phyloP scores from a whole-genome alignment of 192 early-diverging fungal genomes.

The Backusella mclennaniae region DNA sequence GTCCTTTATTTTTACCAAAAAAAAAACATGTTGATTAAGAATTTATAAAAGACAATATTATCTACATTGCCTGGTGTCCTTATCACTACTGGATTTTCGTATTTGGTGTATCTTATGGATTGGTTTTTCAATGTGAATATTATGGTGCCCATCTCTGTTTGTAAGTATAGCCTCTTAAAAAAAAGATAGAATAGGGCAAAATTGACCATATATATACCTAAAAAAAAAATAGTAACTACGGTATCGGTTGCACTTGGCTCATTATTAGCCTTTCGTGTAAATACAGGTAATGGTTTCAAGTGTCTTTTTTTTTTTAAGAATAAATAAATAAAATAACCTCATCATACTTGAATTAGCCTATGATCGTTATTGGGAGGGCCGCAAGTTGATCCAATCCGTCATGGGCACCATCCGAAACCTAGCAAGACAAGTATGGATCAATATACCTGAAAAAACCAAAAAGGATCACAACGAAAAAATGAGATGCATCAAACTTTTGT shows the following conservation, averaged over 20 bases:
- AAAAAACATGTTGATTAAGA: no score
- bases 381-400: conserved; percentile 60
- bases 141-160: conserved; percentile 19
- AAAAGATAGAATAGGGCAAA: neutral
- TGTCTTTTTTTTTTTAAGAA: no score
- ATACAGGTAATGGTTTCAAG: conserved; percentile 45
- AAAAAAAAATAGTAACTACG: conserved; percentile 33
- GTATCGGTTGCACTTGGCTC: conserved; percentile 60
- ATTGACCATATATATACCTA: neutral
- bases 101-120: conserved; percentile 11
- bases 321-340: neutral
- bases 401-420: conserved; percentile 67
- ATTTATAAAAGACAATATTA: neutral
- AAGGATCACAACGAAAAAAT: conserved; percentile 54
- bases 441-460: conserved; percentile 46
- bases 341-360: conserved; percentile 30
- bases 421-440: conserved; percentile 68
- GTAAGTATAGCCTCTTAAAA: neutral
- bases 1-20: neutral
- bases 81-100: conserved; percentile 14
- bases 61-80: conserved; percentile 22
- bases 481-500: conserved; percentile 45
- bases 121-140: conserved; percentile 9
- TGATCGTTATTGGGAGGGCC: conserved; percentile 77
- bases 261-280: conserved; percentile 81